These are phyloP conservation scores for Vigna trinervia DNA, from an alignment of 306 rosid genomes.

Conservation along the genomic window DNA sequence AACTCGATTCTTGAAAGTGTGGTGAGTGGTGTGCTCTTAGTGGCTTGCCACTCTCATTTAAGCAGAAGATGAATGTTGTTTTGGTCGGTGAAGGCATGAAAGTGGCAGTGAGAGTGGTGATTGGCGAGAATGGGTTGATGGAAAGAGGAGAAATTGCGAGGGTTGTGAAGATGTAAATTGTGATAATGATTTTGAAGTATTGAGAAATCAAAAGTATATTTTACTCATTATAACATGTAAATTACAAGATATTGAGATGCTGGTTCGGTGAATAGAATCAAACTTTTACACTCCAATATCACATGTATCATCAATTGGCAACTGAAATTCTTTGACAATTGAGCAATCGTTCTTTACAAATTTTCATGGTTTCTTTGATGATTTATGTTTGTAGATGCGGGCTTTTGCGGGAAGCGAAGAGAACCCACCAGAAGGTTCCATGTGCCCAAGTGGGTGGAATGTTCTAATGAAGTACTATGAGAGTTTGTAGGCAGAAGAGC, in stretches of 20 bases:
- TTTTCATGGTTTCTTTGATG: slow-evolving; percentile 11
- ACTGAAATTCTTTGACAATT: background rate
- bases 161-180: too few relatives aligned
- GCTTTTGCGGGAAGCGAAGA: slow-evolving; percentile 83
- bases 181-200: too few relatives aligned
- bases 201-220: background rate
- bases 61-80: too few relatives aligned
- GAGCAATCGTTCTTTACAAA: background rate
- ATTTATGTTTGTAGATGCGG: slow-evolving; percentile 69
- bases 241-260: background rate
- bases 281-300: background rate
- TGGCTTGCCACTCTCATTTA: too few relatives aligned
- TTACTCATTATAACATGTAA: background rate
- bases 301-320: background rate
- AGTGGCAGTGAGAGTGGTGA: too few relatives aligned
- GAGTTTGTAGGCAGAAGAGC: slow-evolving; percentile 79
- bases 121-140: too few relatives aligned
- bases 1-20: too few relatives aligned
- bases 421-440: slow-evolving; percentile 92
- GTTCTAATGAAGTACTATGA: slow-evolving; percentile 83
- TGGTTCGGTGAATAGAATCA: background rate
- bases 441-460: slow-evolving; percentile 97
- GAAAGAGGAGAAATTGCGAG: too few relatives aligned
- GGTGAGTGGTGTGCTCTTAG: too few relatives aligned
- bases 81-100: too few relatives aligned